These are phyloP conservation scores for Bretschneidera sinensis DNA, from an alignment of 345 rosid species.

Conservation along the genomic window DNA sequence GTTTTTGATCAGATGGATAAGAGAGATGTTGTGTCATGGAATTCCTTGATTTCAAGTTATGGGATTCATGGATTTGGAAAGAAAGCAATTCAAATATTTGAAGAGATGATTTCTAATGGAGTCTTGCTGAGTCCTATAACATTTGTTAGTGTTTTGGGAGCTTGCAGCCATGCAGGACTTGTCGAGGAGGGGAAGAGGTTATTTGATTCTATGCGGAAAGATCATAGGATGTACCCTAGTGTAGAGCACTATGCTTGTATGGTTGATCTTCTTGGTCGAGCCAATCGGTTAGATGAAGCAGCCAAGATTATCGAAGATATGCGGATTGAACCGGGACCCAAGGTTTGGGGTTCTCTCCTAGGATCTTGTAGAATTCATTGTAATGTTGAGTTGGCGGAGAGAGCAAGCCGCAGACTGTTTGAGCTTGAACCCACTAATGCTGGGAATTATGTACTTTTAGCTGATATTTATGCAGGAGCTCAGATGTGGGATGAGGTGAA, in stretches of 20 bases:
- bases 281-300: conserved; percentile 81
- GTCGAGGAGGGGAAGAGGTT: conserved; percentile 71
- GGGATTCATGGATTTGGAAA: conserved; percentile 82
- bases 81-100: conserved; percentile 56
- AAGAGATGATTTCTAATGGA: conserved; percentile 59
- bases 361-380: conserved; percentile 90
- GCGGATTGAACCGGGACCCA: conserved; percentile 66
- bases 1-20: conserved; percentile 62
- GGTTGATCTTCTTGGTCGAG: conserved; percentile 96
- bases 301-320: conserved; percentile 59
- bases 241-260: conserved; percentile 94
- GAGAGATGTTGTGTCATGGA: conserved; percentile 84
- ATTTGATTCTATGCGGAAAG: conserved; percentile 54
- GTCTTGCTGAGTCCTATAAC: conserved; percentile 61
- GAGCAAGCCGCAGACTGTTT: conserved; percentile 64
- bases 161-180: conserved; percentile 91
- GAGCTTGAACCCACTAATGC: conserved; percentile 74
- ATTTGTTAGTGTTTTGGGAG: conserved; percentile 74
- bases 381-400: conserved; percentile 71
- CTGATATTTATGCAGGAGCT: conserved; percentile 74
- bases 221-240: conserved; percentile 54
- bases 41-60: conserved; percentile 73
- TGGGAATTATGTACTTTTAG: conserved; percentile 73
- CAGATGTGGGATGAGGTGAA: conserved; percentile 72
- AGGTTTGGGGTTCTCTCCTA: conserved; percentile 91